Base-by-base conservation (phyloP, 2,329 filamentous ascomycete genomes). In the Grosmannia huntii region DNA sequence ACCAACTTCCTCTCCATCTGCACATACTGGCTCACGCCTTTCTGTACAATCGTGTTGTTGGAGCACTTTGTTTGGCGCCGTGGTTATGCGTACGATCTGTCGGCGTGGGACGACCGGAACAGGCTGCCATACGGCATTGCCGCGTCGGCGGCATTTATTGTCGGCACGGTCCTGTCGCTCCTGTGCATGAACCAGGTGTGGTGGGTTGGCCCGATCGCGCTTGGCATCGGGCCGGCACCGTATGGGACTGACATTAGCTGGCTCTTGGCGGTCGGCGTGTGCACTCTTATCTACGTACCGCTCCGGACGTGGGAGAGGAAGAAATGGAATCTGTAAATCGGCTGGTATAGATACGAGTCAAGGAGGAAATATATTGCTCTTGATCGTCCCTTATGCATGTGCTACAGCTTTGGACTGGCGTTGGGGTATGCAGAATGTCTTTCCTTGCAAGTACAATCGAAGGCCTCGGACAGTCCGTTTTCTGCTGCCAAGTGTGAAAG, bases 1-100 rank as follows among this genome's bases (percentile, higher is more conserved):
- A 58, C 57, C 28, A 60, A 62, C 54, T 62, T 62, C 46, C 27
- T 62, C 9, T 57, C 55, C 33, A 59, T 62, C 44, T 59, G 57
- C 53, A 58, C 61, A 2, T 62, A 62, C 54, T 62, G 60, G 59
- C 52, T 61, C 7, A 51, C 57, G 1, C 61, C 61, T 9, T 61
- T 61, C 48, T 52, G 56, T 31, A 48, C 60, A 1, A 50, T 62
- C n/a, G 19, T 62, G 16, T 36, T 62, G 38, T 53, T 61, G 12
- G 61, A 62, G 38, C 59, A 62, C 25, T 60, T 53, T 16, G 58
- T 62, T 31, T 62, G 59, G 59, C 58, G 60, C 10, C 55, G 57
- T 27, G 38, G 46, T 28, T 62, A 56, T 28, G 55, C 33, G 3
- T 62, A 62, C 52, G 60, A 62, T 27, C 49, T 61, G 21, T 21